Base-by-base conservation (phyloP, 2,329 filamentous ascomycete species). In the Phaeosphaeriaceae sp. region DNA sequence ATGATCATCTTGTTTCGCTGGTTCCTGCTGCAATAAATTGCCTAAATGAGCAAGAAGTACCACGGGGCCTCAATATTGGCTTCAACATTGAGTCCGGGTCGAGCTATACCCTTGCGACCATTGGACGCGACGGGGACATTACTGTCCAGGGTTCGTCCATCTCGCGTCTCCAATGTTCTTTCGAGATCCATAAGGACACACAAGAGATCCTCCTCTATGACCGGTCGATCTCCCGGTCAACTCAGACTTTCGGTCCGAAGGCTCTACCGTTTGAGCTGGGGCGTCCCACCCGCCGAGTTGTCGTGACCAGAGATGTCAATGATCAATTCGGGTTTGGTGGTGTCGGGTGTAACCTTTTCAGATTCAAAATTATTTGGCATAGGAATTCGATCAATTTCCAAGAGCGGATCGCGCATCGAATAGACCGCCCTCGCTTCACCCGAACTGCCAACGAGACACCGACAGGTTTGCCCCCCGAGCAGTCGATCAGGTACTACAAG, bases 31-130 rank as follows among this genome's bases (percentile, higher is more conserved):
- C 23, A 2, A 6, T 7, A 3, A 26, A 26, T 9, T 5, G 11
- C 23, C 2, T 26, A 26, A 26, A 26, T 26, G 6, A 2, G 23
- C 6, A 26, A 3, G 23, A 26, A 26, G 23, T 6, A 26, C 2
- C 23, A 37, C 40, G 12, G 18, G 49, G 40, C 15, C 39, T 52
- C 18, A 48, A 52, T 26, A 48, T 48, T 45, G 33, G 44, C 44
- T 29, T 34, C 33, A 16, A 46, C 20, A 47, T 47, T 12, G 18
- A 26, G 21, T 42, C 36, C 1, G 34, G 48, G 49, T 52, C 45
- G 11, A 26, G 40, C 40, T 35, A 43, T 40, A 52, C 49, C 28
- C 45, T 52, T 35, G 34, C 45, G n/a, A 52, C 44, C 13, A 33
- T 48, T 34, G 34, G 49, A 45, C 45, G 49, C 21, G 12, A 8